phyloP scores from a whole-genome alignment of 306 rosid genomes.

The Macrotyloma uniflorum region DNA sequence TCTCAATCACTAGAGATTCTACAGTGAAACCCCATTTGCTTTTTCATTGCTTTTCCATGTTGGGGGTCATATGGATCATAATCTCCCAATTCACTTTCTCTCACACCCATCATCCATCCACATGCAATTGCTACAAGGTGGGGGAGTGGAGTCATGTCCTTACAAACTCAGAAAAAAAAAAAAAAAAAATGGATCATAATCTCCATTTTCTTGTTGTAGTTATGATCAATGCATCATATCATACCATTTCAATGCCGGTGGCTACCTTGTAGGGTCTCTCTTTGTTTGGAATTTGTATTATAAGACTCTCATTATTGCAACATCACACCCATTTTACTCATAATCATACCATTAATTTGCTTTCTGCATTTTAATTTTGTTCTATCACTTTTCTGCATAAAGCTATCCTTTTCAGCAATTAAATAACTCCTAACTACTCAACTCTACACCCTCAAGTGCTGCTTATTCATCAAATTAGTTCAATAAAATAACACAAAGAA shows the following conservation, averaged over 20 bases:
- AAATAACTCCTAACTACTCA: background rate
- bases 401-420: background rate
- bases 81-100: conserved; percentile 52
- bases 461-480: conserved; percentile 10
- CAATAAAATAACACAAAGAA: conserved; percentile 9
- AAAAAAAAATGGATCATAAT: background rate
- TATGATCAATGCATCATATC: background rate
- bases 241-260: conserved; percentile 35
- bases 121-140: conserved; percentile 58
- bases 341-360: conserved; percentile 47
- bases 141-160: conserved; percentile 69
- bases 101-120: conserved; percentile 80
- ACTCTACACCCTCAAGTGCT: conserved; percentile 5
- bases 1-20: conserved; percentile 74
- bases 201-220: conserved; percentile 6
- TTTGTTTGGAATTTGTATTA: conserved; percentile 22
- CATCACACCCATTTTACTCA: conserved; percentile 36
- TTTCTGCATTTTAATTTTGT: conserved; percentile 6
- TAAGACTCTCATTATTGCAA: conserved; percentile 25
- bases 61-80: conserved; percentile 54
- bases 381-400: conserved; percentile 4
- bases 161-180: conserved; percentile 23
- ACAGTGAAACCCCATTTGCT: conserved; percentile 55
- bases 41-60: conserved; percentile 47
- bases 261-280: conserved; percentile 39